phyloP scores from a whole-genome alignment of 352 stramenopile species.

The Pythium pyrilobum region DNA sequence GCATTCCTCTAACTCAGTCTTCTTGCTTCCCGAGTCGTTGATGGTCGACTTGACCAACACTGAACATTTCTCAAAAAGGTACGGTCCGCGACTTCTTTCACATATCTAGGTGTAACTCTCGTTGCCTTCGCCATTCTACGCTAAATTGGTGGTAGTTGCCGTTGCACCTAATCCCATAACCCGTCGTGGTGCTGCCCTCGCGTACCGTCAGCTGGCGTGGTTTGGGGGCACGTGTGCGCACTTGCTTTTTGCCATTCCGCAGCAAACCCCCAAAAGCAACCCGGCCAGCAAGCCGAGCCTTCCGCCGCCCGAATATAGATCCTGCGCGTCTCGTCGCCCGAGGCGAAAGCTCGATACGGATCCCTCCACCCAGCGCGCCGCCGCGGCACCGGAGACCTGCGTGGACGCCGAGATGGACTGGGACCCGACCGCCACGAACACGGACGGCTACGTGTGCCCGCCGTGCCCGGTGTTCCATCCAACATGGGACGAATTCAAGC shows the following conservation, averaged over 20 bases:
- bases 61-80: too few relatives aligned
- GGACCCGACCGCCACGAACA: slow-evolving; percentile 42
- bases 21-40: too few relatives aligned
- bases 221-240: background rate
- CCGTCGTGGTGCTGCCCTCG: background rate
- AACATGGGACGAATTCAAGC: slow-evolving; percentile 80
- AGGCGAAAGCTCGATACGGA: background rate
- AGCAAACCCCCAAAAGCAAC: slow-evolving; percentile 7
- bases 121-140: background rate
- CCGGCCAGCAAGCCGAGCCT: background rate
- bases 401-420: too few relatives aligned
- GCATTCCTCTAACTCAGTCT: background rate
- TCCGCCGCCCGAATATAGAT: slow-evolving; percentile 8
- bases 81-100: background rate
- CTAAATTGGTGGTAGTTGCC: background rate
- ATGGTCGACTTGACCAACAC: too few relatives aligned
- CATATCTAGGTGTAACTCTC: background rate
- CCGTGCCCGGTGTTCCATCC: slow-evolving; percentile 85
- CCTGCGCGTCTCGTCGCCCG: background rate
- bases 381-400: too few relatives aligned
- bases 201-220: background rate
- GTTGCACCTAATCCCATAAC: background rate
- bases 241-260: slow-evolving; percentile 19
- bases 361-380: too few relatives aligned
- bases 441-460: slow-evolving; percentile 77